phyloP scores from a whole-genome alignment of 164 flowering plant genomes.

The Umbilicus rupestris region DNA sequence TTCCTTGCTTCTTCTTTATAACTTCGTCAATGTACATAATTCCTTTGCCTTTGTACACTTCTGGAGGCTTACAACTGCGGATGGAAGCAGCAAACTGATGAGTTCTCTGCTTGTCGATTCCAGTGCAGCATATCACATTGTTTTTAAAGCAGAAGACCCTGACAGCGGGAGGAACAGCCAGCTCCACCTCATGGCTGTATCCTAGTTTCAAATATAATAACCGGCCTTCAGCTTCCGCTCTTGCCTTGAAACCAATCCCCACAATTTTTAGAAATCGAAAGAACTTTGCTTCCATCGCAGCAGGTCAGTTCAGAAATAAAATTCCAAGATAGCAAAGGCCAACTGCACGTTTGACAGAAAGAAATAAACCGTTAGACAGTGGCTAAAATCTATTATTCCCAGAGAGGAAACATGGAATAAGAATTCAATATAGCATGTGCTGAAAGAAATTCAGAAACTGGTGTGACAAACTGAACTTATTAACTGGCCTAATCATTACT shows the following conservation, averaged over 20 bases:
- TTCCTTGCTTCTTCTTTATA: constrained; percentile 76
- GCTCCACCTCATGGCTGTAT: constrained; percentile 84
- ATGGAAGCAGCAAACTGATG: constrained; percentile 83
- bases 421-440: too few relatives aligned
- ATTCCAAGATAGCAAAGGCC: background rate
- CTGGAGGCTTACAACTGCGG: constrained; percentile 85
- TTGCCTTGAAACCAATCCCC: constrained; percentile 88
- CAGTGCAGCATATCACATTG: constrained; percentile 69
- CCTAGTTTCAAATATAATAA: constrained; percentile 73
- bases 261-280: constrained; percentile 83
- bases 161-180: constrained; percentile 86
- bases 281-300: constrained; percentile 65
- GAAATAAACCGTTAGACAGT: background rate
- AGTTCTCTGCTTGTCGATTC: constrained; percentile 68
- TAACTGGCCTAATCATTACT: too few relatives aligned
- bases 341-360: background rate
- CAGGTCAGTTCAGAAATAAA: background rate
- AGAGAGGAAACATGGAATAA: too few relatives aligned
- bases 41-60: constrained; percentile 86
- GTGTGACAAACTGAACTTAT: too few relatives aligned
- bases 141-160: constrained; percentile 84
- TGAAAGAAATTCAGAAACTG: too few relatives aligned
- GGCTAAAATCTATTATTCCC: too few relatives aligned
- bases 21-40: constrained; percentile 81
- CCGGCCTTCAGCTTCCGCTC: constrained; percentile 80